A percentile compares a stretch with the other conserved stretches of the same genome.
Conservation (phyloP, 164 flowering plant species). For the Piper betle region DNA sequence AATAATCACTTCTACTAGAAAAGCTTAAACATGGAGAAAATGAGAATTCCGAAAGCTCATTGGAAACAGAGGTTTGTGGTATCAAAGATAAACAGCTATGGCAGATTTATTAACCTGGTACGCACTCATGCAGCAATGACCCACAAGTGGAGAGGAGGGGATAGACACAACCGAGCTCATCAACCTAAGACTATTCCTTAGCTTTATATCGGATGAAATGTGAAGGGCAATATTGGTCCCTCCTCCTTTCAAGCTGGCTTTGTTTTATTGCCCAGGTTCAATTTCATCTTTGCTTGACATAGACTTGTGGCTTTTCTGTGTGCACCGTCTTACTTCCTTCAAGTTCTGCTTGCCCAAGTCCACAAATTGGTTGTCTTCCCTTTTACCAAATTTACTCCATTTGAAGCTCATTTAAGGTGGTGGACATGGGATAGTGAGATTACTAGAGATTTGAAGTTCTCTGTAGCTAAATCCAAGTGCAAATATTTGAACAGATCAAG, state of each 20-base stretch:
- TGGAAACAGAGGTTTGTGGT: too few species aligned
- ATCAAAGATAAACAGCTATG: too few species aligned
- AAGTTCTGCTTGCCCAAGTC: not conserved
- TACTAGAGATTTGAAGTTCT: too few species aligned
- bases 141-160: not conserved
- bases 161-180: conserved; percentile 5
- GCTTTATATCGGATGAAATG: not conserved
- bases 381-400: not conserved
- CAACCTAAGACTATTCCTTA: conserved; percentile 6
- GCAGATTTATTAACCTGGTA: too few species aligned
- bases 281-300: not conserved
- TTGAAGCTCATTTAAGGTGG: not conserved
- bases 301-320: not conserved
- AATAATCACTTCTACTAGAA: too few species aligned
- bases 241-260: not conserved
- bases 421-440: not conserved
- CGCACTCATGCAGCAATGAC: too few species aligned
- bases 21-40: too few species aligned
- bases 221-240: not conserved
- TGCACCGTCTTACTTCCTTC: not conserved
- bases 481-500: too few species aligned
- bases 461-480: too few species aligned
- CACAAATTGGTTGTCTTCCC: not conserved
- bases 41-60: too few species aligned
- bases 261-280: conserved; percentile 8